Evolutionary conservation across 495 filamentous ascomycete genomes (phyloP).

Genomic region (Hypomontagnella submonticulosa): DNA sequence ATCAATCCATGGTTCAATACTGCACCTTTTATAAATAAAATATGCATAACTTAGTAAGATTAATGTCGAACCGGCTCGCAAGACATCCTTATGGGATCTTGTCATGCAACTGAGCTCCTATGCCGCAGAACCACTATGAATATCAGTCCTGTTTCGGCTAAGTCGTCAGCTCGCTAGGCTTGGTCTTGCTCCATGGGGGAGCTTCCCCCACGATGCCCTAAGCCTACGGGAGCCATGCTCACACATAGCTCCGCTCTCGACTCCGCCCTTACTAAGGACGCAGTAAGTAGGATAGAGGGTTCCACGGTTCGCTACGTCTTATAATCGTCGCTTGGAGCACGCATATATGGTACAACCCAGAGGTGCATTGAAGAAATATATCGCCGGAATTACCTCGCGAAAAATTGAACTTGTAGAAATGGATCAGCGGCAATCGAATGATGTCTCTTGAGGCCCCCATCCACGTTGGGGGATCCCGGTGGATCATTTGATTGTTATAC

Average conservation of each 20-base stretch:
- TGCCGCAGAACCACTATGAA: constrained; percentile 14
- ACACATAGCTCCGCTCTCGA: constrained; percentile 17
- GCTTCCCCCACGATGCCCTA: constrained; percentile 33
- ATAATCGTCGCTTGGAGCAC: constrained; percentile 28
- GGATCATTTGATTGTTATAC: constrained; percentile 40
- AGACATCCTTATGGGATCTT: neutral
- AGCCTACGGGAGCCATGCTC: constrained; percentile 8
- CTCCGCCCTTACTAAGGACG: constrained; percentile 35
- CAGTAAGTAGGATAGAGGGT: constrained; percentile 23
- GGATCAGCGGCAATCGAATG: constrained; percentile 36
- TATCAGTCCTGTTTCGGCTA: constrained; percentile 27
- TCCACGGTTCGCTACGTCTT: constrained; percentile 16
- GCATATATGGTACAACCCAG: constrained; percentile 32
- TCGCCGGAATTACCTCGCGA: constrained; percentile 34
- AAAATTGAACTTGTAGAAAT: constrained; percentile 16
- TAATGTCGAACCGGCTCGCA: neutral
- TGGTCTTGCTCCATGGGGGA: constrained; percentile 22
- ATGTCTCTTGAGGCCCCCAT: constrained; percentile 20
- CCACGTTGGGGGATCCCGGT: constrained; percentile 24
- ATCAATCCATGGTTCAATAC: neutral
- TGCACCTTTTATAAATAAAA: neutral
- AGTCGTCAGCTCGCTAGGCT: constrained; percentile 28
- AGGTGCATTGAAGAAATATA: constrained; percentile 34
- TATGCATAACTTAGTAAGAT: constrained; percentile 28
- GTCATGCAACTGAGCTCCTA: constrained; percentile 9